Percentiles rank a stretch among this genome's conserved stretches.
These are phyloP conservation scores for Boletus rufocinnamomeus DNA, from an alignment of 768 basidiomycete genomes.

Conservation along the genomic window DNA sequence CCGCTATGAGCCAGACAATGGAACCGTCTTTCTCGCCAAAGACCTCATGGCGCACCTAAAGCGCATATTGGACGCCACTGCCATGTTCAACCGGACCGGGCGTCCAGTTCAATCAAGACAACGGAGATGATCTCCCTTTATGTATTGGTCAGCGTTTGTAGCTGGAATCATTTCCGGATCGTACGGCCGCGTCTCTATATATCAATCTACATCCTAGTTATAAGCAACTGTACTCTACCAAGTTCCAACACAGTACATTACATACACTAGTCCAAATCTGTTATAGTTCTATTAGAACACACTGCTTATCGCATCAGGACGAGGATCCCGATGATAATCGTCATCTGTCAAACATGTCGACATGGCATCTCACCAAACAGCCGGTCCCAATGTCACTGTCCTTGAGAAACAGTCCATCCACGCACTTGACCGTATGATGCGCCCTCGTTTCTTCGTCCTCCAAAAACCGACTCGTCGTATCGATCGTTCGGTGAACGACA, in stretches of 20 bases:
- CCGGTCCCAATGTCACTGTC: slow-evolving; percentile 6
- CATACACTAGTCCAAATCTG: background rate
- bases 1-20: slow-evolving; percentile 59
- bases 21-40: slow-evolving; percentile 59
- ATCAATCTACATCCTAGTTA: slow-evolving; percentile 3
- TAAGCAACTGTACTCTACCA: slow-evolving; percentile 24
- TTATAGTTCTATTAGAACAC: background rate
- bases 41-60: slow-evolving; percentile 36
- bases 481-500: slow-evolving; percentile 23
- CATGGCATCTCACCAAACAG: slow-evolving; percentile 11
- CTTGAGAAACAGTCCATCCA: slow-evolving; percentile 6
- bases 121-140: slow-evolving; percentile 7
- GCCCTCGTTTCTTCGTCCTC: slow-evolving; percentile 2
- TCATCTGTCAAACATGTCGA: background rate
- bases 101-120: slow-evolving; percentile 9
- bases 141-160: background rate
- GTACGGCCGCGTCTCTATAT: slow-evolving; percentile 5
- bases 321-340: background rate
- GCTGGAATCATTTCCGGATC: background rate
- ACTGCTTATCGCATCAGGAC: background rate
- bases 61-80: slow-evolving; percentile 31
- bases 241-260: slow-evolving; percentile 8
- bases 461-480: slow-evolving; percentile 24
- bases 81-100: slow-evolving; percentile 15
- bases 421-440: slow-evolving; percentile 4